phyloP scores from a whole-genome alignment of 2,329 filamentous ascomycete genomes.

The Fusarium begoniae region DNA sequence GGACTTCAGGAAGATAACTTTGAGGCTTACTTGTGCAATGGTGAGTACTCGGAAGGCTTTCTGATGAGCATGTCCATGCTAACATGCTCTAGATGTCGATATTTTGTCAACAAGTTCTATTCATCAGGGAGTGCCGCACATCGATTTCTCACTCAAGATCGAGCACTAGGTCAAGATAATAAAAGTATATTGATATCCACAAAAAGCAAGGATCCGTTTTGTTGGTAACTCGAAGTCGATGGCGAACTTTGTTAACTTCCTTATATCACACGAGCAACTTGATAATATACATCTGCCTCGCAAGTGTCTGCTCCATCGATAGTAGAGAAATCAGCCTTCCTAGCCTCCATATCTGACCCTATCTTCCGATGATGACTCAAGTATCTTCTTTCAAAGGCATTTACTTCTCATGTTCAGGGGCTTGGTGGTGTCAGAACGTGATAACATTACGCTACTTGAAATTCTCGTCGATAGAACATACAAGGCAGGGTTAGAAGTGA shows the following conservation, averaged over 20 bases:
- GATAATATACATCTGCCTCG: not conserved
- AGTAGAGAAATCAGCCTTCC: constrained; percentile 16
- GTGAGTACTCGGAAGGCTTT: constrained; percentile 53
- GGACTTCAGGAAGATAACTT: constrained; percentile 89
- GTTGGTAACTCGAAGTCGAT: not conserved
- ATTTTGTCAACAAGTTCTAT: constrained; percentile 97
- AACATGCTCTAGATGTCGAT: constrained; percentile 78
- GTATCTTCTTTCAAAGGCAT: constrained; percentile 44
- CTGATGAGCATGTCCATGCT: not conserved
- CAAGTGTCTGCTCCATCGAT: constrained; percentile 6
- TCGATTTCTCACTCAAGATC: constrained; percentile 97
- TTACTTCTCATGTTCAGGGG: constrained; percentile 4
- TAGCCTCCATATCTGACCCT: constrained; percentile 26
- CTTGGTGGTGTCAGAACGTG: constrained; percentile 41
- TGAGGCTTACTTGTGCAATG: constrained; percentile 77
- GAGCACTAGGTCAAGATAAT: constrained; percentile 45
- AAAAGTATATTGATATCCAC: constrained; percentile 1
- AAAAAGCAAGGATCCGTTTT: not conserved
- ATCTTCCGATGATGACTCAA: constrained; percentile 47
- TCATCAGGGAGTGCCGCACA: constrained; percentile 91
- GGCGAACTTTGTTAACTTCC: not conserved
- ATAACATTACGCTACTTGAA: constrained; percentile 53
- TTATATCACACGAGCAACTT: not conserved
- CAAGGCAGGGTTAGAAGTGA: constrained; percentile 57
- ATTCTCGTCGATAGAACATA: constrained; percentile 54